These are phyloP conservation scores for Uncinocarpus reesii DNA, from an alignment of 2,329 filamentous ascomycete species.

Conservation along the genomic window DNA sequence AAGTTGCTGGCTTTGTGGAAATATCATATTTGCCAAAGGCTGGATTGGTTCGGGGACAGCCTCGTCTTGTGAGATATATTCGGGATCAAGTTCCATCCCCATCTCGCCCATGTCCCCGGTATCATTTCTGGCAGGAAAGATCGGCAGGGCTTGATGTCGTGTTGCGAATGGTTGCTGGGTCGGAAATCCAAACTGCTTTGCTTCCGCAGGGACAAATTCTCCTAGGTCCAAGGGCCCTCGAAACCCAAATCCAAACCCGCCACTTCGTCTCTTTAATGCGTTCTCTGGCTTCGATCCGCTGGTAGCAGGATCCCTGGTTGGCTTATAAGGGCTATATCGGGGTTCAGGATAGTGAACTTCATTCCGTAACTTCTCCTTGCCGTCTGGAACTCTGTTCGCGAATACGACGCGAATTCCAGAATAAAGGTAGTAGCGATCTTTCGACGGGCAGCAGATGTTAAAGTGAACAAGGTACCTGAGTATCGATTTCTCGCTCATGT, in stretches of 20 bases:
- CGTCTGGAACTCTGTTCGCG: slow-evolving; percentile 89
- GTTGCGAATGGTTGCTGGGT: neutral
- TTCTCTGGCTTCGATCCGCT: slow-evolving; percentile 45
- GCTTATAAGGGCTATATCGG: slow-evolving; percentile 73
- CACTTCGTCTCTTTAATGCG: slow-evolving; percentile 48
- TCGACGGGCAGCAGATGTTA: slow-evolving; percentile 79
- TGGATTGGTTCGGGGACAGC: slow-evolving; percentile 16
- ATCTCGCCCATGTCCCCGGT: neutral
- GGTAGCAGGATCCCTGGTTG: slow-evolving; percentile 41
- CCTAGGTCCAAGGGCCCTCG: slow-evolving; percentile 15
- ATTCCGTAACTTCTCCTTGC: slow-evolving; percentile 82
- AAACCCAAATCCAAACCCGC: slow-evolving; percentile 35
- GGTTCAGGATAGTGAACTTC: slow-evolving; percentile 86
- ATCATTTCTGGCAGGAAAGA: neutral
- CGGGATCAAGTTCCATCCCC: neutral
- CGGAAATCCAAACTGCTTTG: neutral
- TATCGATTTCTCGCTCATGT: slow-evolving; percentile 49
- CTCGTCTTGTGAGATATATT: neutral
- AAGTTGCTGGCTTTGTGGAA: neutral
- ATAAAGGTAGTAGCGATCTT: slow-evolving; percentile 79
- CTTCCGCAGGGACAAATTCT: slow-evolving; percentile 1
- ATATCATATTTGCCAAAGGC: neutral
- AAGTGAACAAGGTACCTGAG: slow-evolving; percentile 85
- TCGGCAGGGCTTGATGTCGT: neutral
- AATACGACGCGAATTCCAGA: slow-evolving; percentile 91